Evolutionary conservation across 495 filamentous ascomycete species (phyloP).

Genomic region (Pyrenula massariospora): DNA sequence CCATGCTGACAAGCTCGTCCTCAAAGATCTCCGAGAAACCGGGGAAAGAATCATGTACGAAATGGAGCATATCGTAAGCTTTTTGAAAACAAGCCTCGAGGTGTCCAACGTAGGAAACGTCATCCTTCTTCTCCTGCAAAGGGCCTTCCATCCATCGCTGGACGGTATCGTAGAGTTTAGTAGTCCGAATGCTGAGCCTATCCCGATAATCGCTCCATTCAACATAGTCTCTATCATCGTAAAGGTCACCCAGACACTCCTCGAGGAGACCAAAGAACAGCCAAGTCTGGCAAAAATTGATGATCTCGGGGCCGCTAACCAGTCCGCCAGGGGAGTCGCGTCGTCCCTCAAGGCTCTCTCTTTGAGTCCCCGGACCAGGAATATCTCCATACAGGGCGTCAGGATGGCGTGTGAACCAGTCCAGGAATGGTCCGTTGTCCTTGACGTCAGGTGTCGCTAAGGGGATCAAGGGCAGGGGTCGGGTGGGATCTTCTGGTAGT

Average conservation of each 20-base stretch:
- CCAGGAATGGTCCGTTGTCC: background rate
- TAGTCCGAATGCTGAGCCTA: background rate
- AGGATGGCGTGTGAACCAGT: background rate
- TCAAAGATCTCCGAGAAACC: background rate
- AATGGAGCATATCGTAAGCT: background rate
- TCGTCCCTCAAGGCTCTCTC: background rate
- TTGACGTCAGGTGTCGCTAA: background rate
- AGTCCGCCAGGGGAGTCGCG: background rate
- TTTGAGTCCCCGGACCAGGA: background rate
- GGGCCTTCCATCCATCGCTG: background rate
- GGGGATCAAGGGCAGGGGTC: background rate
- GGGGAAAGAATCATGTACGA: background rate
- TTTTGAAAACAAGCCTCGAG: background rate
- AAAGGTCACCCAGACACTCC: constrained; percentile 2
- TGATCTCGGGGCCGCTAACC: constrained; percentile 14
- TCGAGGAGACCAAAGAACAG: constrained; percentile 4
- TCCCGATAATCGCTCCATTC: background rate
- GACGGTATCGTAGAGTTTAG: background rate
- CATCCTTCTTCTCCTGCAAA: background rate
- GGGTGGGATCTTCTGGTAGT: background rate
- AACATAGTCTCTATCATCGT: background rate
- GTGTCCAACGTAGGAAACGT: background rate
- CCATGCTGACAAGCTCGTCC: constrained; percentile 1
- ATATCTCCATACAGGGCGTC: background rate
- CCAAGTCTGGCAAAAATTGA: constrained; percentile 5